Conservation (phyloP, 805 yeast species). For the Komagataella mondaviorum region DNA sequence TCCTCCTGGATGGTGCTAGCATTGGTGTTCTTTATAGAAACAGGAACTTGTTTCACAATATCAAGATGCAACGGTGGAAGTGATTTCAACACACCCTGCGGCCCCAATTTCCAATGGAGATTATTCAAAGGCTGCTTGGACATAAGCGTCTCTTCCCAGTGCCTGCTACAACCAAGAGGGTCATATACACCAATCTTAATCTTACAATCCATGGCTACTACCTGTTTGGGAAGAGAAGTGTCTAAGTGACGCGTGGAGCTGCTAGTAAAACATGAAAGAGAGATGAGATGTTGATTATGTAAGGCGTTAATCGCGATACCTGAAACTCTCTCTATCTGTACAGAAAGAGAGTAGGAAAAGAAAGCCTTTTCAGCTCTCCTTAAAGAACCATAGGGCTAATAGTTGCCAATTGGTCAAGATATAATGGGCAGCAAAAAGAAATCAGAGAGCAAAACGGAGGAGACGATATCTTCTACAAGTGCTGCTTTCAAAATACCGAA, state of each 20-base stretch:
- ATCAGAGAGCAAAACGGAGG: background rate
- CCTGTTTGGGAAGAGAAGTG: background rate
- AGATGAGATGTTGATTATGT: background rate
- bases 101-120: constrained; percentile 51
- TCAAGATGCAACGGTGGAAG: constrained; percentile 44
- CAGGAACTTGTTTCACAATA: constrained; percentile 45
- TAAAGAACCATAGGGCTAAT: background rate
- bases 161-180: background rate
- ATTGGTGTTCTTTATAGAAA: background rate
- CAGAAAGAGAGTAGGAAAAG: background rate
- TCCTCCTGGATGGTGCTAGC: constrained; percentile 2
- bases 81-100: constrained; percentile 43
- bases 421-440: background rate
- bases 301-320: background rate
- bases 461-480: background rate
- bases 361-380: background rate
- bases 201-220: background rate
- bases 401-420: background rate
- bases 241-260: background rate
- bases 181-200: background rate
- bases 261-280: background rate
- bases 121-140: constrained; percentile 43
- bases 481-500: background rate
- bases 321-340: background rate
- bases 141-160: constrained; percentile 13